Conservation (phyloP, 2,329 filamentous ascomycete genomes). For the Colletotrichum acutatum region DNA sequence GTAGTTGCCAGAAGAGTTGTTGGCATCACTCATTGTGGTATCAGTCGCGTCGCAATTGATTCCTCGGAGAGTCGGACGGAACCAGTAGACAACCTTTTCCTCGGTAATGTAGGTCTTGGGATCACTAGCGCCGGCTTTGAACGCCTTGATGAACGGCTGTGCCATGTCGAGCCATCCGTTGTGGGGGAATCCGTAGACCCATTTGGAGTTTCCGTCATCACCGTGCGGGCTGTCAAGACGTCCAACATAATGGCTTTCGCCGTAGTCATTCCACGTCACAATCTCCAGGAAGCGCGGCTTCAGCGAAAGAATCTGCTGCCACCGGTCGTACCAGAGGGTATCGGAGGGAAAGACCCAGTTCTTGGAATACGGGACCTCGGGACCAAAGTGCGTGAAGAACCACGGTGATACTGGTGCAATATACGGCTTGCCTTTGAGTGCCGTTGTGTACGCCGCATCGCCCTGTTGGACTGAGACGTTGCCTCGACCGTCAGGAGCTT, state of each 20-base stretch:
- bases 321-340: conserved; percentile 67
- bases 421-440: conserved; percentile 56
- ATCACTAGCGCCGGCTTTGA: conserved; percentile 55
- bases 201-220: conserved; percentile 58
- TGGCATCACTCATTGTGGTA: neutral
- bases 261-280: conserved; percentile 60
- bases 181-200: conserved; percentile 58
- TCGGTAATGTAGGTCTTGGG: conserved; percentile 54
- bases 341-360: conserved; percentile 70
- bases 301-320: conserved; percentile 58
- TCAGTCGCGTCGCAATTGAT: neutral
- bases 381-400: conserved; percentile 62
- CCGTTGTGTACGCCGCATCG: conserved; percentile 47
- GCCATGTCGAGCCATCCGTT: conserved; percentile 64
- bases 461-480: neutral
- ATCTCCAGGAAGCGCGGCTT: conserved; percentile 60
- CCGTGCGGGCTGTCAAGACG: conserved; percentile 54
- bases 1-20: neutral
- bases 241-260: conserved; percentile 66
- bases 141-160: conserved; percentile 63
- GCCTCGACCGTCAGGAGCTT: conserved; percentile 55
- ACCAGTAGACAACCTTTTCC: neutral
- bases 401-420: conserved; percentile 54
- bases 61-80: neutral
- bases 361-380: conserved; percentile 56